Evolutionary conservation across 1,139 yeast species (phyloP).

Genomic region (Blastobotrys apis): DNA sequence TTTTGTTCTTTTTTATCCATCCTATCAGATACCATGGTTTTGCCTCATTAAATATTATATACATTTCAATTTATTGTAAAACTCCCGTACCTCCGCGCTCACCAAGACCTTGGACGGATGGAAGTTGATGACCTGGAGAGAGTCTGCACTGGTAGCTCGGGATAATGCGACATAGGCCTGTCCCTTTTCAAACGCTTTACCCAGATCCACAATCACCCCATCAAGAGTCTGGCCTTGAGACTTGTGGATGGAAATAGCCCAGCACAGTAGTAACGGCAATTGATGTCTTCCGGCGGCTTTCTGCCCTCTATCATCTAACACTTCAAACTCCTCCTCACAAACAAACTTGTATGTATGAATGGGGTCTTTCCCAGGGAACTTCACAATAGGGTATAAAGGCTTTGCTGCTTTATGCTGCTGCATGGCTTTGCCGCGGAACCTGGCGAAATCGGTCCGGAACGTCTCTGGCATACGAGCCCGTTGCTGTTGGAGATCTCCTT

Average conservation of each 20-base stretch:
- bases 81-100: constrained; percentile 59
- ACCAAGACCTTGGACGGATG: constrained; percentile 58
- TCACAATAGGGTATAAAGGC: neutral
- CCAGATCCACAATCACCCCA: constrained; percentile 69
- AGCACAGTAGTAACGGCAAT: constrained; percentile 70
- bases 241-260: constrained; percentile 90
- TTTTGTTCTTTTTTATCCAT: too few species aligned
- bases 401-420: neutral
- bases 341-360: neutral
- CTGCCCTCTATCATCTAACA: constrained; percentile 1
- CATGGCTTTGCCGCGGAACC: neutral
- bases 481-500: neutral
- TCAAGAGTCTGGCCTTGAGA: constrained; percentile 89
- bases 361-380: neutral
- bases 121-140: constrained; percentile 71
- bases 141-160: constrained; percentile 73
- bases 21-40: too few species aligned
- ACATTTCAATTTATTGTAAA: too few species aligned
- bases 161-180: constrained; percentile 90
- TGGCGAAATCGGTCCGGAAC: neutral
- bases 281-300: constrained; percentile 36
- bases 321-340: neutral
- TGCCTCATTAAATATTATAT: too few species aligned
- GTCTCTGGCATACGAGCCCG: too few species aligned
- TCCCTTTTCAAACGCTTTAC: constrained; percentile 72